These are phyloP conservation scores for Dichotomocladium elegans DNA, from an alignment of 371 early-diverging fungal species.

Conservation along the genomic window DNA sequence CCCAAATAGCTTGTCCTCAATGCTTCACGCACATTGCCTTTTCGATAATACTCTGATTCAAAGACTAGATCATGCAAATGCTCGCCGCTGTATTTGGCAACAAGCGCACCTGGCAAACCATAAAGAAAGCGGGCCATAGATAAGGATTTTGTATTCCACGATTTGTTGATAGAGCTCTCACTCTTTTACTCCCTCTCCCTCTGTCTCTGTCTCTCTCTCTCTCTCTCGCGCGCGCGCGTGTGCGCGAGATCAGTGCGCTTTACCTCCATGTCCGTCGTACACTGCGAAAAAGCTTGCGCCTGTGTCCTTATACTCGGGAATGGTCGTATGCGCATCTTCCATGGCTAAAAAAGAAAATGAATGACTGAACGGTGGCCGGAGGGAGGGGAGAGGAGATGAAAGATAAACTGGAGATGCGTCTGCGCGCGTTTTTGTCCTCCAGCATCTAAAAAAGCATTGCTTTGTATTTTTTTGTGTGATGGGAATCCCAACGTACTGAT, in stretches of 20 bases:
- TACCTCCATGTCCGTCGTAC: slow-evolving; percentile 96
- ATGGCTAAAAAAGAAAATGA: slow-evolving; percentile 64
- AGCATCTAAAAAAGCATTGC: too few relatives aligned
- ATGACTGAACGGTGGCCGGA: too few relatives aligned
- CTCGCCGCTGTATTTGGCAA: slow-evolving; percentile 84
- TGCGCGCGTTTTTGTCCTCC: too few relatives aligned
- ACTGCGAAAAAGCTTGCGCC: slow-evolving; percentile 88
- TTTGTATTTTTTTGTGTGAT: background rate
- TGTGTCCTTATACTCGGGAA: slow-evolving; percentile 61
- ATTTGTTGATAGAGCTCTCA: too few relatives aligned
- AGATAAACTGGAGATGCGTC: too few relatives aligned
- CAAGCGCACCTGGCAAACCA: slow-evolving; percentile 59
- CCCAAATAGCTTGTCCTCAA: slow-evolving; percentile 78
- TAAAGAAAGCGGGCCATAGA: too few relatives aligned
- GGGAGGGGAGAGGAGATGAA: too few relatives aligned
- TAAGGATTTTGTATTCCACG: too few relatives aligned
- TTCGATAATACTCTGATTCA: slow-evolving; percentile 56
- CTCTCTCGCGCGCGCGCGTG: too few relatives aligned
- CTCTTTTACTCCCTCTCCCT: too few relatives aligned
- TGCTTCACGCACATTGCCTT: slow-evolving; percentile 62
- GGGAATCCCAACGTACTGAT: slow-evolving; percentile 60
- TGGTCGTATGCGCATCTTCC: slow-evolving; percentile 96
- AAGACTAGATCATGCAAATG: slow-evolving; percentile 69
- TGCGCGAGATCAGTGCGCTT: too few relatives aligned
- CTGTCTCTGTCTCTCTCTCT: too few relatives aligned